A percentile compares a stretch with the other conserved stretches of the same genome.
These are phyloP conservation scores for Blastobotrys buckinghamii DNA, from an alignment of 1,139 yeast species.

Conservation along the genomic window DNA sequence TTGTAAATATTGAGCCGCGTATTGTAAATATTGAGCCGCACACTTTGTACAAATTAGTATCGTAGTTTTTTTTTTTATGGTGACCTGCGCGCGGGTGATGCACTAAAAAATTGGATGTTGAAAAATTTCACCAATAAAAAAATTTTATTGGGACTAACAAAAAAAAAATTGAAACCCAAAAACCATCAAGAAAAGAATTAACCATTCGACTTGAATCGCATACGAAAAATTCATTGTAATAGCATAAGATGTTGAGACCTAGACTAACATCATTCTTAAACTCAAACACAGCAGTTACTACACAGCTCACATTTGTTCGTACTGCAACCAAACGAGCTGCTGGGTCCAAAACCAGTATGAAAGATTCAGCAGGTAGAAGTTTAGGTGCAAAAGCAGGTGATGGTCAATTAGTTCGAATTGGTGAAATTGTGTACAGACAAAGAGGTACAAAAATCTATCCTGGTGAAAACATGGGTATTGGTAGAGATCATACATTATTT, in stretches of 20 bases:
- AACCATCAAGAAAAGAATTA: too few relatives aligned
- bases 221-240: too few relatives aligned
- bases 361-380: slow-evolving; percentile 93
- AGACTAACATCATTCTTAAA: background rate
- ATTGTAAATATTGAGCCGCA: too few relatives aligned
- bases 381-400: slow-evolving; percentile 87
- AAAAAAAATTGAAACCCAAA: background rate
- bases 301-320: slow-evolving; percentile 45
- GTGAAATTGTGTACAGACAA: slow-evolving; percentile 91
- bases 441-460: slow-evolving; percentile 97
- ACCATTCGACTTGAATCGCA: too few relatives aligned
- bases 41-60: too few relatives aligned
- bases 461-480: slow-evolving; percentile 83
- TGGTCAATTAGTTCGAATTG: slow-evolving; percentile 60
- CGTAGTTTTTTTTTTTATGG: too few relatives aligned
- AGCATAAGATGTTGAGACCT: background rate
- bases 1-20: too few relatives aligned
- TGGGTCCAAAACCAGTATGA: slow-evolving; percentile 88
- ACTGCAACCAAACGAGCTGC: slow-evolving; percentile 91
- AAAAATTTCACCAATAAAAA: background rate
- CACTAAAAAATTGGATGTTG: too few relatives aligned
- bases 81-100: too few relatives aligned
- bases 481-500: slow-evolving; percentile 88
- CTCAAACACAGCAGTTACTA: background rate
- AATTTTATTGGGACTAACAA: background rate